Percentiles rank a stretch among this genome's conserved stretches.
phyloP scores from a whole-genome alignment of 2,329 filamentous ascomycete genomes.

The Talaromyces verruculosus region DNA sequence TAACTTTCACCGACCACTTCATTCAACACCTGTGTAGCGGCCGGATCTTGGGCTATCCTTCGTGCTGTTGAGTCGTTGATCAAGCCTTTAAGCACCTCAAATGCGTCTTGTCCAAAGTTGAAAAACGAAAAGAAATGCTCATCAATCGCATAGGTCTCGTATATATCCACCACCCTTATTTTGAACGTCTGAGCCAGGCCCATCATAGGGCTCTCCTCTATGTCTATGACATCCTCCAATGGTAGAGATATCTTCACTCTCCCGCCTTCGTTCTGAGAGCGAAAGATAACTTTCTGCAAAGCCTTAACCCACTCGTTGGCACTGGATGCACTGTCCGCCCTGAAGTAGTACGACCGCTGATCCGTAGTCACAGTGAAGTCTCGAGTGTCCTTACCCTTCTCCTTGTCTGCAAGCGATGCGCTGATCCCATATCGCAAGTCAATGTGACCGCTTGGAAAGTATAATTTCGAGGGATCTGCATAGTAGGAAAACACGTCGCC shows the following conservation, averaged over 20 bases:
- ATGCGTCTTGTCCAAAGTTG: slow-evolving; percentile 76
- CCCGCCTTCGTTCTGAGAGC: slow-evolving; percentile 92
- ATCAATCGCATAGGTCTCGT: slow-evolving; percentile 92
- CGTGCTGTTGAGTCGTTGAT: slow-evolving; percentile 63
- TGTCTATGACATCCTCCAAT: slow-evolving; percentile 83
- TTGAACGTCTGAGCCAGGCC: slow-evolving; percentile 94
- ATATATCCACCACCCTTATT: slow-evolving; percentile 86
- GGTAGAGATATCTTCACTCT: slow-evolving; percentile 95
- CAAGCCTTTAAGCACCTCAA: slow-evolving; percentile 72
- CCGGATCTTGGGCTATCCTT: slow-evolving; percentile 37
- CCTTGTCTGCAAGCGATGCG: slow-evolving; percentile 72
- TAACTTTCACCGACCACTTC: slow-evolving; percentile 17
- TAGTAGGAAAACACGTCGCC: slow-evolving; percentile 92
- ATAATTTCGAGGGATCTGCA: slow-evolving; percentile 75
- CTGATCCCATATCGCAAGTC: slow-evolving; percentile 90
- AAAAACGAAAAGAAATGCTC: slow-evolving; percentile 99
- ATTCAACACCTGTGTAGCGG: slow-evolving; percentile 24
- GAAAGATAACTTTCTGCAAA: slow-evolving; percentile 90
- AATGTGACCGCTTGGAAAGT: slow-evolving; percentile 89
- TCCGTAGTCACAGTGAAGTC: slow-evolving; percentile 81
- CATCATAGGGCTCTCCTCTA: slow-evolving; percentile 87
- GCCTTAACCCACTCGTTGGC: slow-evolving; percentile 97
- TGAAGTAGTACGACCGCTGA: slow-evolving; percentile 80
- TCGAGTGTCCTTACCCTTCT: slow-evolving; percentile 67
- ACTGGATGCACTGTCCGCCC: slow-evolving; percentile 80